These are phyloP conservation scores for Amanita phalloides DNA, from an alignment of 768 basidiomycete genomes.

Conservation along the genomic window DNA sequence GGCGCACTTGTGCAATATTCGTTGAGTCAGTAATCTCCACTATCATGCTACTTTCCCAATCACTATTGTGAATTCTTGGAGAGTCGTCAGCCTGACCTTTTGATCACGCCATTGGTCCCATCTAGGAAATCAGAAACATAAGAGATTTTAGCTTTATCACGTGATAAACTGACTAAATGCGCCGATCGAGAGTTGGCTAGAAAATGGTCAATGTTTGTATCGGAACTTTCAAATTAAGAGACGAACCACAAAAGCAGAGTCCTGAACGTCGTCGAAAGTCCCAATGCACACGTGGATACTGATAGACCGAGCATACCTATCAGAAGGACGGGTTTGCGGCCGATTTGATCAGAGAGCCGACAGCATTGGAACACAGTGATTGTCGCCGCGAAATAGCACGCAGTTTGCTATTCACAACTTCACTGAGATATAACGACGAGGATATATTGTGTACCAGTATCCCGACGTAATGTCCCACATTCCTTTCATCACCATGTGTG, in stretches of 20 bases:
- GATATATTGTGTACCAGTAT: slow-evolving; percentile 63
- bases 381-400: too few species aligned
- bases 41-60: slow-evolving; percentile 27
- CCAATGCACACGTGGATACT: slow-evolving; percentile 63
- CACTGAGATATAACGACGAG: too few species aligned
- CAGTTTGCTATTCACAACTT: too few species aligned
- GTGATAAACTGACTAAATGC: slow-evolving; percentile 40
- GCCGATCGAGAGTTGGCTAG: slow-evolving; percentile 57
- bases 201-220: neutral
- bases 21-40: slow-evolving; percentile 47
- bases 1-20: slow-evolving; percentile 33
- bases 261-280: slow-evolving; percentile 59
- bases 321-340: slow-evolving; percentile 67
- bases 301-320: slow-evolving; percentile 53
- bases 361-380: too few species aligned
- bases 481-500: slow-evolving; percentile 49
- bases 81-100: slow-evolving; percentile 8
- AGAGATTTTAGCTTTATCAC: too few species aligned
- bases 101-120: slow-evolving; percentile 58
- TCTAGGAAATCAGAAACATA: slow-evolving; percentile 16
- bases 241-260: slow-evolving; percentile 42
- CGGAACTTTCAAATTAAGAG: neutral
- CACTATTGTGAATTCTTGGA: neutral
- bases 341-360: slow-evolving; percentile 59
- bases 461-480: slow-evolving; percentile 29